Evolutionary conservation across 305 asterid species (phyloP).

Genomic region (Vinca major): DNA sequence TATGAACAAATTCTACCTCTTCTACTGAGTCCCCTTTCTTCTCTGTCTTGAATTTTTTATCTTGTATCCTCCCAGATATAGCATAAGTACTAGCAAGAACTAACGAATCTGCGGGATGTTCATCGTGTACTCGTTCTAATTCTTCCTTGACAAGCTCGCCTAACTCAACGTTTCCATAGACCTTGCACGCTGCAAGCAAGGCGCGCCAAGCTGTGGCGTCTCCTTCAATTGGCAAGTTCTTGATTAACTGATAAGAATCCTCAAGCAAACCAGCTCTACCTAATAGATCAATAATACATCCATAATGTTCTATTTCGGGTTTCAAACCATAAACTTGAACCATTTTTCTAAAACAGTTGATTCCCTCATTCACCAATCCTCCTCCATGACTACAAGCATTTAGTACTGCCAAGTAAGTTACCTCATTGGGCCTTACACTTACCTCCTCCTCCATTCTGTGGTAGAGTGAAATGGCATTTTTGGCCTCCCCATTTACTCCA

Average conservation of each 20-base stretch:
- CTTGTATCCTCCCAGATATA: conserved; percentile 34
- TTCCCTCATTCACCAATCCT: conserved; percentile 47
- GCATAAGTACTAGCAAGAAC: conserved; percentile 35
- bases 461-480: conserved; percentile 32
- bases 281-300: conserved; percentile 56
- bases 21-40: conserved; percentile 13
- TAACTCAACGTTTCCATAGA: conserved; percentile 40
- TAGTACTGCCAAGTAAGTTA: conserved; percentile 51
- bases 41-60: conserved; percentile 15
- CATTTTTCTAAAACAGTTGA: conserved; percentile 40
- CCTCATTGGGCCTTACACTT: conserved; percentile 43
- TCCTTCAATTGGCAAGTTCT: conserved; percentile 36
- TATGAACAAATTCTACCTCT: conserved; percentile 15
- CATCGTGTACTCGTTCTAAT: conserved; percentile 29
- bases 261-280: conserved; percentile 56
- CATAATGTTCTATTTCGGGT: conserved; percentile 57
- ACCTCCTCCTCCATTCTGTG: conserved; percentile 40
- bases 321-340: conserved; percentile 33
- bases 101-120: conserved; percentile 45
- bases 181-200: conserved; percentile 54
- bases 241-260: conserved; percentile 39
- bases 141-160: conserved; percentile 39
- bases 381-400: conserved; percentile 66
- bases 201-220: conserved; percentile 63
- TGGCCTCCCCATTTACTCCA: conserved; percentile 46